Evolutionary conservation across 2,329 filamentous ascomycete genomes (phyloP).

Genomic region (Penicillium sp.): DNA sequence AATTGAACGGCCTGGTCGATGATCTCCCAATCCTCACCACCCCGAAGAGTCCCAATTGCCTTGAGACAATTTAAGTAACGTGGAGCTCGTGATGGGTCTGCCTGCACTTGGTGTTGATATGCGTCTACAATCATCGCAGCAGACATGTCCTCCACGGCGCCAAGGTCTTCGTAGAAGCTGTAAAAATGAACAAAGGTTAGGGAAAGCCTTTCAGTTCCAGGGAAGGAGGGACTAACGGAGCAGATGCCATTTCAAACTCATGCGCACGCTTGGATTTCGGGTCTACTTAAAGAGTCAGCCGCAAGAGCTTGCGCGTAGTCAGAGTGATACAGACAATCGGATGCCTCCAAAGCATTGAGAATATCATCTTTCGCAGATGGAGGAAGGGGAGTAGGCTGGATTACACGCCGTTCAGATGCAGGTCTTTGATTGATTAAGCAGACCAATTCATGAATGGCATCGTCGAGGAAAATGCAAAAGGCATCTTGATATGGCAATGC

Average conservation of each 20-base stretch:
- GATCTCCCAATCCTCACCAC: slow-evolving; percentile 48
- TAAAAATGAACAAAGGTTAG: neutral
- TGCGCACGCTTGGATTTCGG: slow-evolving; percentile 26
- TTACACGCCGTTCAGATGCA: slow-evolving; percentile 37
- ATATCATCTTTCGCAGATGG: slow-evolving; percentile 42
- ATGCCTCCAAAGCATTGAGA: slow-evolving; percentile 35
- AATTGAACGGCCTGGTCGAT: slow-evolving; percentile 60
- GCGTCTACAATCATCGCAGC: slow-evolving; percentile 62
- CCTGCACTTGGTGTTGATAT: slow-evolving; percentile 59
- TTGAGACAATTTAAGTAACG: slow-evolving; percentile 68
- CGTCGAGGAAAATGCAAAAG: slow-evolving; percentile 54
- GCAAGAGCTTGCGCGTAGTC: neutral
- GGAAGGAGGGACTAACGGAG: slow-evolving; percentile 31
- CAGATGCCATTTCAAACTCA: slow-evolving; percentile 33
- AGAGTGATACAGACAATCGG: slow-evolving; percentile 31
- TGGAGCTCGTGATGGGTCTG: slow-evolving; percentile 55
- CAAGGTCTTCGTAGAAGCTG: slow-evolving; percentile 62
- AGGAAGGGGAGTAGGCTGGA: slow-evolving; percentile 32
- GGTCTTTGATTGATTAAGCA: slow-evolving; percentile 50
- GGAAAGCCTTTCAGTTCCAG: neutral
- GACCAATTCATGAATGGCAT: slow-evolving; percentile 60
- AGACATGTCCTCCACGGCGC: slow-evolving; percentile 61
- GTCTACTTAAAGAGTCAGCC: slow-evolving; percentile 27
- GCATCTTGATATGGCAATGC: slow-evolving; percentile 42
- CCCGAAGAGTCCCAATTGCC: slow-evolving; percentile 56